Base-by-base conservation (phyloP, 208 protist species). In the Naegleria lovaniensis region DNA sequence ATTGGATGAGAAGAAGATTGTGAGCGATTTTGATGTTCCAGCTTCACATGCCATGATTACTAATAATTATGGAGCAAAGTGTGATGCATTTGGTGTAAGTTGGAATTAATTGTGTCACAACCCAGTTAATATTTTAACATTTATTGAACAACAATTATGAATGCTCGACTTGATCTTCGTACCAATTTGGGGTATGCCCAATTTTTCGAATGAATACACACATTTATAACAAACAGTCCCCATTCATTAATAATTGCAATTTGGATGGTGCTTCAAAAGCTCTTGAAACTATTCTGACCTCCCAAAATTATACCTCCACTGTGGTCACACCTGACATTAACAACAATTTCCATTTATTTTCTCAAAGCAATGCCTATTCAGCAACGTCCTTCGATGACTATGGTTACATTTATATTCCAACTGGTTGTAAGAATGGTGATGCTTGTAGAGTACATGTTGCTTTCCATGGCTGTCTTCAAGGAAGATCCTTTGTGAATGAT, bases 391-490 rank as follows among this genome's bases (percentile, higher is more conserved):
- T 67, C 9, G 51, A 88, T 88, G 85, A 88, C 15, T 29, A 40
- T 75, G 85, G 51, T 38, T 92, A 91, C 89, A 85, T 91, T 79
- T 92, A 92, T 75, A 43, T 92, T 67, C 91, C 91, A 38, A 52
- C 3, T 0, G n/a, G 40, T 15, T 92, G 91, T 51, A 6, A 48
- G 58, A 16, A 1, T 41, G 39, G n/a, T 85, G 51, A 0, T 29
- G 3, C 89, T 22, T 94, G 93, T 91, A 0, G 15, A 2, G 59
- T 94, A 36, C 92, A 93, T 83, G 86, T 94, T 22, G 25, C 19
- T n/a, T 92, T 93, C 58, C 93, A 94, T 91, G 93, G 93, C 40
- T 94, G 93, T 83, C 36, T 90, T 25, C 92, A 94, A 91, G 25
- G 67, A 39, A 11, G 33, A 29, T 4, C 16, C 22, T 51, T 19